phyloP scores from a whole-genome alignment of 73 alveolate genomes.

The Paramecium biaurelia region DNA sequence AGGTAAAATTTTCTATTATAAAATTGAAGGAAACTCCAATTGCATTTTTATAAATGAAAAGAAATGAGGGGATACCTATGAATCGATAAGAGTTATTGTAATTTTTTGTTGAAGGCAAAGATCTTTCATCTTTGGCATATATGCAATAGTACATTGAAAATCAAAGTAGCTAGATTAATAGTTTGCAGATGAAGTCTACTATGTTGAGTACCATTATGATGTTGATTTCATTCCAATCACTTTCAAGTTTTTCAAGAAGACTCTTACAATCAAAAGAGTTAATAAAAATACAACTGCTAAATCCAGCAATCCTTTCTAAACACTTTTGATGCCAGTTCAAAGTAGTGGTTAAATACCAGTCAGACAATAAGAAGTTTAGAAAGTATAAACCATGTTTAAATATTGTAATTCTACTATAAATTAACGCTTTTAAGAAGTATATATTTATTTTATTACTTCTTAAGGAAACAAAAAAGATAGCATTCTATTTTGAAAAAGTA shows the following conservation, averaged over 20 bases:
- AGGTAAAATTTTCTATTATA: background rate
- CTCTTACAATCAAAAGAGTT: background rate
- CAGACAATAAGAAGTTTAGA: background rate
- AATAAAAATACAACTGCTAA: background rate
- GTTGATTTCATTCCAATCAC: background rate
- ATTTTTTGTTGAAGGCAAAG: conserved; percentile 40
- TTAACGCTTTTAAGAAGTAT: conserved; percentile 3
- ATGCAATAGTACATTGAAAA: conserved; percentile 2
- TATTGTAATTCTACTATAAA: background rate
- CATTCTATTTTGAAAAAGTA: background rate
- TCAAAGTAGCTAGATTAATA: background rate
- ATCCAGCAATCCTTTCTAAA: background rate
- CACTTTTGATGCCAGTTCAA: background rate
- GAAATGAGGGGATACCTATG: conserved; percentile 31
- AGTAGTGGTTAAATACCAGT: background rate
- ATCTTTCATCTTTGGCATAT: conserved; percentile 10
- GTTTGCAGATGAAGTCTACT: conserved; percentile 38
- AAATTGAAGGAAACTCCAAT: background rate
- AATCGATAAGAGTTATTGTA: background rate
- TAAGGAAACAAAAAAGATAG: conserved; percentile 15
- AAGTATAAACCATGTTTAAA: background rate
- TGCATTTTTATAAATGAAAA: conserved; percentile 20
- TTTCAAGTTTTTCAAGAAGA: conserved; percentile 11
- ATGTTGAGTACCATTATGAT: conserved; percentile 12
- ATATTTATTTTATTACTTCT: background rate